Base-by-base conservation (phyloP, 2,329 filamentous ascomycete genomes). In the Chalara sp. region DNA sequence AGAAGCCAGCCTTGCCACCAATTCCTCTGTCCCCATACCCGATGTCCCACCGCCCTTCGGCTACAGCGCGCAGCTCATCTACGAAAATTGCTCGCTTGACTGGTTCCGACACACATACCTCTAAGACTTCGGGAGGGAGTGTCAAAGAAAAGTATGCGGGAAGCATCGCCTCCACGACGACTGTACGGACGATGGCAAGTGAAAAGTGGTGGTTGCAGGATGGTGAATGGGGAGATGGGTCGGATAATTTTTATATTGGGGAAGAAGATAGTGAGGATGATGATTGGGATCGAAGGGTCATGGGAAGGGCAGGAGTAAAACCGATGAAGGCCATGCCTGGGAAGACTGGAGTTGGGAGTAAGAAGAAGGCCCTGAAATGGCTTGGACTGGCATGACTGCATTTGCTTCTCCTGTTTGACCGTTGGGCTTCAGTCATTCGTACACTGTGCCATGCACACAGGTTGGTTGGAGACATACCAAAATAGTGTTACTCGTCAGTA, bases 331-430 rank as follows among this genome's bases (percentile, higher is more conserved):
- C 11, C 37, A 46, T 47, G n/a, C 40, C 13, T 39, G 46, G 42
- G 37, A 33, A 47, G 46, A 28, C n/a, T 42, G 49, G 43, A 58
- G 57, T n/a, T 44, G 56, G 56, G 51, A 60, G 59, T 56, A 63
- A 56, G 41, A 61, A 60, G 47, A 70, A 71, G 58, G 68, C 68
- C 12, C 50, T 70, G 51, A 67, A 62, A 54, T 69, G 65, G 66
- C 58, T 71, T 41, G 68, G 68, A 4, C 56, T 66, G 32, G 59
- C 59, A 50, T 66, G 21, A 21, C 21, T 21, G 21, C 21, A 21
- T 21, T 21, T 21, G 21, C 21, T 21, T 21, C 21, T 21, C 21
- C 21, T 21, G 21, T 21, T 21, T 21, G 21, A 21, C 21, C 21
- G 3, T 21, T 21, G 21, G 21, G 21, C 21, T 21, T 21, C 21